Evolutionary conservation across 192 early-diverging fungal genomes (phyloP), one percentile per base, ranked within the genome.

Genomic region (Coemansia sp.): DNA sequence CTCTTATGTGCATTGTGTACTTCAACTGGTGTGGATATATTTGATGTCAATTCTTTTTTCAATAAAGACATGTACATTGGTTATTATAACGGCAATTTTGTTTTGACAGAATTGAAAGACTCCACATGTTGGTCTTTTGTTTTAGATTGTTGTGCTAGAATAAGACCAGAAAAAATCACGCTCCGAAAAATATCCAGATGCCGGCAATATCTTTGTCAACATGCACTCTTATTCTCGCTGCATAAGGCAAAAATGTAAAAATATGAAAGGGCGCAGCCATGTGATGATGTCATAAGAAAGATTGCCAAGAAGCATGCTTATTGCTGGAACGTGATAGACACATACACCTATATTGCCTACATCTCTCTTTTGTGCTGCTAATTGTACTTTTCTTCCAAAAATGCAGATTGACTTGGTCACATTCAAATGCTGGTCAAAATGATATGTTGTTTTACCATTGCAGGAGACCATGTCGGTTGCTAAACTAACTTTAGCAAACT

Each of bases 211-310:
- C 38, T 16, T 16, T 44, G 38, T 10, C 52, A n/a, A 16, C 2
- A n/a, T 28, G 27, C 52, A n/a, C 24, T 53, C 22, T 28, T 26
- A 26, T 53, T 53, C 10, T 5, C 21, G n/a, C 52, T 28, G 24
- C 23, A 28, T 53, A 24, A 53, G 52, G 27, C 27, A 28, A 53
- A 53, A 26, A 53, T 53, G 24, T 21, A 26, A 53, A 26, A 53
- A 2, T 10, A 12, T 18, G 12, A 26, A 53, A 53, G 8, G 5
- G 23, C 21, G 23, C 23, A 7, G 8, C 19, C 27, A 53, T 53
- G 23, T 26, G 23, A 53, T 53, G 27, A 26, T 53, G 21, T n/a
- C 23, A 53, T 3, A 53, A 53, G 27, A 50, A 50, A 50, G 18
- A 23, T 50, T 53, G 23, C 2, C 52, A 26, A 9, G 14, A 26